Base-by-base conservation (phyloP, 2,329 filamentous ascomycete species). In the Aspergillus sergii region DNA sequence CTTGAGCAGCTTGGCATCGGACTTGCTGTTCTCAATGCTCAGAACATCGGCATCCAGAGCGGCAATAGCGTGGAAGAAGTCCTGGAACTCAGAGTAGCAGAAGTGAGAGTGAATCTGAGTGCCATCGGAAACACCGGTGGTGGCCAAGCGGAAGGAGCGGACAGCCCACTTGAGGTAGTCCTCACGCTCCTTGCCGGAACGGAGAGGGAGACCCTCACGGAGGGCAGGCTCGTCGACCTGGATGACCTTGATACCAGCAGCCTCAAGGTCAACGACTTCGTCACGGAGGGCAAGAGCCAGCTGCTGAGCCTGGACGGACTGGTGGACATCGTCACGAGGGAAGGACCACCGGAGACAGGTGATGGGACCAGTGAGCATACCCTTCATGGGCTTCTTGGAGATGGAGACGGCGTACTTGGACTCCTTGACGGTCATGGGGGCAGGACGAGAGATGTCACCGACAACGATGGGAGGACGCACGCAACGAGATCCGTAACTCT, bases 31-130 rank as follows among this genome's bases (percentile, higher is more conserved):
- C 91, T 99, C 95, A 75, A 99, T 99, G 78, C 92, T 96, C 76
- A 99, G 90, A 68, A 99, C 95, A 83, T 99, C 95, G 68, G 95
- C 94, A 80, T 99, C 95, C 69, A 99, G 91, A 66, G 95, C 94
- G 70, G 95, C 93, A 75, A 99, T 99, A 84, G 95, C 95, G 84
- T 98, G 93, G 93, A 99, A 99, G 89, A 99, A 99, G 87, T 99
- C 95, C 86, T 99, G 95, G 92, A 99, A 99, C 88, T 99, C 95
- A 59, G 95, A 98, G 90, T 99, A 99, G 84, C 95, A 99, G 92
- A 99, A 99, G 88, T 99, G 95, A 69, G 94, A 97, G 91, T 99
- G 95, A 82, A 99, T 97, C 88, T 99, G 95, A 72, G 95, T 99
- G 64, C 91, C 92, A 82, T 99, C 93, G 84, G 93, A 84, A 66